A percentile compares a stretch with the other conserved stretches of the same genome.
Conservation (phyloP, 495 filamentous ascomycete species). For the Hypoxylon rickii region DNA sequence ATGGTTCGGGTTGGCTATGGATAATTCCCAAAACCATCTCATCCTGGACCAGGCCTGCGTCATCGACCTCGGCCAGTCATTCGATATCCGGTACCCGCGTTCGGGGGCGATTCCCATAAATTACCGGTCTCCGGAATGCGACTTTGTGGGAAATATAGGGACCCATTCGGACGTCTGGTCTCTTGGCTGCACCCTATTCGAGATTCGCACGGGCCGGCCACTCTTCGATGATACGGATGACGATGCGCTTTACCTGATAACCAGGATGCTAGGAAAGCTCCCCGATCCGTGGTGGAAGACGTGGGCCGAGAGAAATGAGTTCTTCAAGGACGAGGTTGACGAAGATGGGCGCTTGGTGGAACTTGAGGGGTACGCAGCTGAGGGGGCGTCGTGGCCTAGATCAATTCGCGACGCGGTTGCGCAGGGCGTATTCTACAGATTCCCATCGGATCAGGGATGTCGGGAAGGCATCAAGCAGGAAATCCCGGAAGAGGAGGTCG, state of each 20-base stretch:
- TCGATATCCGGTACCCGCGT: constrained; percentile 6
- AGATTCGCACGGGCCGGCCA: constrained; percentile 38
- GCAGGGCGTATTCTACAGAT: not conserved
- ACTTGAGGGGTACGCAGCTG: not conserved
- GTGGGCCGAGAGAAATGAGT: constrained; percentile 28
- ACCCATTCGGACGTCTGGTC: constrained; percentile 40
- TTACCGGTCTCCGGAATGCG: constrained; percentile 41
- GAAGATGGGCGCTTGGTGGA: constrained; percentile 7
- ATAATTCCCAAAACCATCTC: constrained; percentile 12
- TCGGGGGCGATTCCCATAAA: constrained; percentile 29
- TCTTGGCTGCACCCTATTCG: constrained; percentile 41
- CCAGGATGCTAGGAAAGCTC: constrained; percentile 39
- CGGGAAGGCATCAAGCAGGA: constrained; percentile 5
- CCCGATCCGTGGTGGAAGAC: constrained; percentile 42
- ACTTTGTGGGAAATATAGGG: constrained; percentile 32
- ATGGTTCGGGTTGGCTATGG: constrained; percentile 4
- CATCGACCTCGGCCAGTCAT: constrained; percentile 42
- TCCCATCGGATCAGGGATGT: too few species aligned
- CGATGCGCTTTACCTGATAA: constrained; percentile 32
- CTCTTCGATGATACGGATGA: constrained; percentile 35
- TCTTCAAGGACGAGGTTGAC: constrained; percentile 29
- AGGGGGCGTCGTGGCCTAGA: not conserved
- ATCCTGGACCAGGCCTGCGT: constrained; percentile 27
- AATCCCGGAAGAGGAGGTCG: constrained; percentile 27
- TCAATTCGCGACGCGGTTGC: constrained; percentile 23